These are phyloP conservation scores for Botrytis squamosa DNA, from an alignment of 2,329 filamentous ascomycete genomes.

Conservation along the genomic window DNA sequence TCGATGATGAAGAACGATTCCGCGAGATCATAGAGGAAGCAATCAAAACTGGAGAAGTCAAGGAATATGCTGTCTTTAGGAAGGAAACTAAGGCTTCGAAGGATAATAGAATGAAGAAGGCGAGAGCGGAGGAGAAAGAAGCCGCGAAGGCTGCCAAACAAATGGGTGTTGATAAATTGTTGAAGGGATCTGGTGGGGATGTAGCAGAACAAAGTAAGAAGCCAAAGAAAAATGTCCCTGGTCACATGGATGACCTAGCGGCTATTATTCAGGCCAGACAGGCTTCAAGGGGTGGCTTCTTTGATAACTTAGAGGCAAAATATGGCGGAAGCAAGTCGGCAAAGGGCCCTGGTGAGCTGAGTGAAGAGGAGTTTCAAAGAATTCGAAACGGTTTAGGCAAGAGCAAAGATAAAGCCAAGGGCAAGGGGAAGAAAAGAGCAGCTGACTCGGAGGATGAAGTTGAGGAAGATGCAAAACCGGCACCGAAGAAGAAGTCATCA, in stretches of 20 bases:
- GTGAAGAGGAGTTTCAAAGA: constrained; percentile 58
- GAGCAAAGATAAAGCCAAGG: not conserved
- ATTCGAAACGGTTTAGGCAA: not conserved
- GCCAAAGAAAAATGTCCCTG: constrained; percentile 42
- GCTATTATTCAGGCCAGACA: constrained; percentile 74
- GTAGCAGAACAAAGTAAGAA: constrained; percentile 48
- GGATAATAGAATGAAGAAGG: constrained; percentile 57
- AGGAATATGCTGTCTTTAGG: constrained; percentile 66
- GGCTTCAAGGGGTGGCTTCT: constrained; percentile 66
- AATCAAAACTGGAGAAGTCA: constrained; percentile 67
- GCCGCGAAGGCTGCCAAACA: constrained; percentile 75
- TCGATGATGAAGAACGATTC: constrained; percentile 85
- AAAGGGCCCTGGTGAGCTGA: constrained; percentile 59
- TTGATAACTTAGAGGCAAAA: constrained; percentile 68
- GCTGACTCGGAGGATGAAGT: constrained; percentile 16
- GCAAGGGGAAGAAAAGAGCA: constrained; percentile 36
- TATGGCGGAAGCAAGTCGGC: constrained; percentile 59
- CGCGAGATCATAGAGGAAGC: constrained; percentile 76
- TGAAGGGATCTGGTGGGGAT: constrained; percentile 41
- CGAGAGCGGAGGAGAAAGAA: constrained; percentile 62
- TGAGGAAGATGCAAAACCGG: constrained; percentile 9
- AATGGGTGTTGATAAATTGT: constrained; percentile 70
- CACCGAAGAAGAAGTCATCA: constrained; percentile 12
- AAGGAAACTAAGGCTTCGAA: constrained; percentile 69
- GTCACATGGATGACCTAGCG: constrained; percentile 56